A percentile compares a stretch with the other conserved stretches of the same genome.
Evolutionary conservation across 306 rosid species (phyloP).

Genomic region (Urtica urens): DNA sequence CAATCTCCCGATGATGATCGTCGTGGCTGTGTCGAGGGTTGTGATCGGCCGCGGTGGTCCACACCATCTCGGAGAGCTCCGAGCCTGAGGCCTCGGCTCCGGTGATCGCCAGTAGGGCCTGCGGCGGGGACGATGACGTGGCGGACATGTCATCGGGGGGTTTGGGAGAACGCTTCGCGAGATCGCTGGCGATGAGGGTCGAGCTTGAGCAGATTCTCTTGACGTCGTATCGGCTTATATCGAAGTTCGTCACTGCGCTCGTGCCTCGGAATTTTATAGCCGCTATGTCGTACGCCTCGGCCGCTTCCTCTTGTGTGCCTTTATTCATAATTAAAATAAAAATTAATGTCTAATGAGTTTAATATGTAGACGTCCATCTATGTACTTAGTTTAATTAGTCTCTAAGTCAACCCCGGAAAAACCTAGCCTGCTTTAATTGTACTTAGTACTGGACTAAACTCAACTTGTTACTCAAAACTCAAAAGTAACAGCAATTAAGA

Average conservation of each 20-base stretch:
- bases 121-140: constrained; percentile 28
- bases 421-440: too few relatives aligned
- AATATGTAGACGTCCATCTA: too few relatives aligned
- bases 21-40: constrained; percentile 4
- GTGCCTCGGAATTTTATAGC: constrained; percentile 96
- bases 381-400: too few relatives aligned
- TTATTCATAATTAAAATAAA: too few relatives aligned
- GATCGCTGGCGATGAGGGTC: constrained; percentile 71
- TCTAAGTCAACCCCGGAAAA: too few relatives aligned
- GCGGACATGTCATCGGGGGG: constrained; percentile 30
- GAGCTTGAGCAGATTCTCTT: constrained; percentile 98
- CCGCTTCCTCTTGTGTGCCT: constrained; percentile 99
- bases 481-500: too few relatives aligned
- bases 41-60: constrained; percentile 33
- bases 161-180: constrained; percentile 66
- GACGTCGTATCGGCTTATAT: constrained; percentile 85
- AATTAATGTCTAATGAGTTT: too few relatives aligned
- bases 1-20: constrained; percentile 5
- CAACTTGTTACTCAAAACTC: too few relatives aligned
- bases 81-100: constrained; percentile 36
- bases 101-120: constrained; percentile 38
- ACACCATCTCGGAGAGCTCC: constrained; percentile 58
- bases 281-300: constrained; percentile 98
- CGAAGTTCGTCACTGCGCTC: constrained; percentile 93
- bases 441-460: too few relatives aligned